These are phyloP conservation scores for Coemansia sp. DNA, from an alignment of 192 early-diverging fungal species.

Conservation along the genomic window DNA sequence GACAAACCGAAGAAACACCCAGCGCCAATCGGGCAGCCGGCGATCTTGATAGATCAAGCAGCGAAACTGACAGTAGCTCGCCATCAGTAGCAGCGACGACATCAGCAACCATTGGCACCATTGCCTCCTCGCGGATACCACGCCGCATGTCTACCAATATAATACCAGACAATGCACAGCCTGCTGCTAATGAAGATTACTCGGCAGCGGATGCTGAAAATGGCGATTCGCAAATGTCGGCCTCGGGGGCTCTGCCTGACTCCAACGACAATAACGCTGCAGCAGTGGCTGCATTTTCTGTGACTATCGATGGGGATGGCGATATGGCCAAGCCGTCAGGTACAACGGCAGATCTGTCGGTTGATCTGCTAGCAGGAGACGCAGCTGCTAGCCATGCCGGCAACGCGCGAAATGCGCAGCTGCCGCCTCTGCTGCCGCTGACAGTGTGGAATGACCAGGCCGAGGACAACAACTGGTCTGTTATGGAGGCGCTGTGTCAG, in stretches of 20 bases:
- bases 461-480: slow-evolving; percentile 70
- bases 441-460: slow-evolving; percentile 50
- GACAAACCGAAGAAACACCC: slow-evolving; percentile 5
- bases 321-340: not conserved
- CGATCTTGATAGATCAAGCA: slow-evolving; percentile 7
- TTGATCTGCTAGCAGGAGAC: slow-evolving; percentile 12
- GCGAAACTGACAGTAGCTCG: slow-evolving; percentile 14
- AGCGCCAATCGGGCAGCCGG: slow-evolving; percentile 6
- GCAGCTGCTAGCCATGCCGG: not conserved
- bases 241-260: no score
- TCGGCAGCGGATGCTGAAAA: no score
- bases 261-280: slow-evolving; percentile 21
- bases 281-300: slow-evolving; percentile 10
- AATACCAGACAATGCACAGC: not conserved
- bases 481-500: slow-evolving; percentile 90
- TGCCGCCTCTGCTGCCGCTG: slow-evolving; percentile 16
- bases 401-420: not conserved
- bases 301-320: not conserved
- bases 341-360: not conserved
- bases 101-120: slow-evolving; percentile 38
- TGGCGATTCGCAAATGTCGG: no score
- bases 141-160: slow-evolving; percentile 17
- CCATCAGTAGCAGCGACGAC: slow-evolving; percentile 36
- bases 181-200: not conserved
- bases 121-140: slow-evolving; percentile 16